These are phyloP conservation scores for Apophysomyces elegans DNA, from an alignment of 371 early-diverging fungal species.

Conservation along the genomic window DNA sequence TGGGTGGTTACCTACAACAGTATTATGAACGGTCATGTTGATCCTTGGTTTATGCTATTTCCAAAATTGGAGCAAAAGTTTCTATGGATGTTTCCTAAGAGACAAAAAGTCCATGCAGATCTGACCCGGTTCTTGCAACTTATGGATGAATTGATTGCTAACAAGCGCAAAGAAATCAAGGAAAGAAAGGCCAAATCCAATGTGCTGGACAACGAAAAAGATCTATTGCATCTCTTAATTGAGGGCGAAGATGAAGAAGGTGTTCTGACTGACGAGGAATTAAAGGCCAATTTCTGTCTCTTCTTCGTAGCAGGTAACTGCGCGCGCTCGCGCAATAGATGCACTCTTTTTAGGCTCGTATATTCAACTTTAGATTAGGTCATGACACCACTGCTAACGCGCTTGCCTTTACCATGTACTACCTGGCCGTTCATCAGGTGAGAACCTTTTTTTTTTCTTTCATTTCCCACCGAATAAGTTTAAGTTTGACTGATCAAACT, in stretches of 20 bases:
- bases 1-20: conserved; percentile 25
- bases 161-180: conserved; percentile 29
- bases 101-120: conserved; percentile 36
- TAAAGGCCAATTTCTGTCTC: conserved; percentile 26
- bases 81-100: conserved; percentile 30
- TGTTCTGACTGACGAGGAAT: conserved; percentile 32
- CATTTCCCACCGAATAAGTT: too few relatives aligned
- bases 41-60: conserved; percentile 46
- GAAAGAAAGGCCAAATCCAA: conserved; percentile 13
- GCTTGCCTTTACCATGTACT: conserved; percentile 26
- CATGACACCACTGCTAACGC: conserved; percentile 28
- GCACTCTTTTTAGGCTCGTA: not conserved
- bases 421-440: conserved; percentile 34
- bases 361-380: conserved; percentile 14
- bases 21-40: conserved; percentile 17
- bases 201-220: conserved; percentile 35
- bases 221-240: conserved; percentile 53
- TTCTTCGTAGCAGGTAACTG: conserved; percentile 45
- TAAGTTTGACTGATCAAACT: too few relatives aligned
- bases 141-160: conserved; percentile 43
- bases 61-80: conserved; percentile 45
- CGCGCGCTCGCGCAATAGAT: not conserved
- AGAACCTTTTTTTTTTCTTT: not conserved
- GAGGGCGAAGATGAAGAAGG: conserved; percentile 26
- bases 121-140: conserved; percentile 33